Conservation (phyloP, 495 filamentous ascomycete species). For the Aspergillus conjunctus region DNA sequence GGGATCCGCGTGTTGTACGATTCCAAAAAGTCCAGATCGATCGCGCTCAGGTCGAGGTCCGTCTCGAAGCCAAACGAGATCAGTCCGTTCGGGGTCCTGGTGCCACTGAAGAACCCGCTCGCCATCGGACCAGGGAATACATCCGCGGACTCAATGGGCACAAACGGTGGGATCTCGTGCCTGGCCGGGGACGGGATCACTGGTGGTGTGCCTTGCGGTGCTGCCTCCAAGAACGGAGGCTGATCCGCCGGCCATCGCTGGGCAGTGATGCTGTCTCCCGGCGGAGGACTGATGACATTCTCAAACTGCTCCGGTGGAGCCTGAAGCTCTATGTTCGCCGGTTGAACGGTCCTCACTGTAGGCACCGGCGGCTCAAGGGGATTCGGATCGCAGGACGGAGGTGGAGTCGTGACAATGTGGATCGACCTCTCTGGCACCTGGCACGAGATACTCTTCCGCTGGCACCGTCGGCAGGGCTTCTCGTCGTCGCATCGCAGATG, state of each 20-base stretch:
- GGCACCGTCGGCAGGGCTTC: conserved; percentile 7
- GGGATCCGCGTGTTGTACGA: not conserved
- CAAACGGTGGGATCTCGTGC: not conserved
- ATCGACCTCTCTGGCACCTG: not conserved
- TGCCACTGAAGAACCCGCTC: not conserved
- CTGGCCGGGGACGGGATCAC: not conserved
- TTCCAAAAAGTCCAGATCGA: conserved; percentile 2
- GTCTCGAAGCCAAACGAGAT: not conserved
- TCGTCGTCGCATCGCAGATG: conserved; percentile 1
- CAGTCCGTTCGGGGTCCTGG: not conserved
- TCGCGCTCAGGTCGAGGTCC: conserved; percentile 1
- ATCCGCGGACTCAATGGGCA: not conserved
- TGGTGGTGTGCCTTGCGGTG: not conserved
- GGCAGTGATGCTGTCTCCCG: not conserved
- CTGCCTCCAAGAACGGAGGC: not conserved
- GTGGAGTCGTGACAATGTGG: not conserved
- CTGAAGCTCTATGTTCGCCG: not conserved
- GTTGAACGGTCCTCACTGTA: not conserved
- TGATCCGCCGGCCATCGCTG: not conserved
- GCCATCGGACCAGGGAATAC: not conserved
- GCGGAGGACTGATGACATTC: not conserved
- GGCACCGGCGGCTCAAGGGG: too few species aligned
- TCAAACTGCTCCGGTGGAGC: not conserved
- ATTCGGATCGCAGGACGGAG: not conserved
- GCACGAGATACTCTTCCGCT: not conserved